Percentiles rank a stretch among this genome's conserved stretches.
phyloP scores from a whole-genome alignment of 306 rosid genomes.

The Adenanthera pavonina region DNA sequence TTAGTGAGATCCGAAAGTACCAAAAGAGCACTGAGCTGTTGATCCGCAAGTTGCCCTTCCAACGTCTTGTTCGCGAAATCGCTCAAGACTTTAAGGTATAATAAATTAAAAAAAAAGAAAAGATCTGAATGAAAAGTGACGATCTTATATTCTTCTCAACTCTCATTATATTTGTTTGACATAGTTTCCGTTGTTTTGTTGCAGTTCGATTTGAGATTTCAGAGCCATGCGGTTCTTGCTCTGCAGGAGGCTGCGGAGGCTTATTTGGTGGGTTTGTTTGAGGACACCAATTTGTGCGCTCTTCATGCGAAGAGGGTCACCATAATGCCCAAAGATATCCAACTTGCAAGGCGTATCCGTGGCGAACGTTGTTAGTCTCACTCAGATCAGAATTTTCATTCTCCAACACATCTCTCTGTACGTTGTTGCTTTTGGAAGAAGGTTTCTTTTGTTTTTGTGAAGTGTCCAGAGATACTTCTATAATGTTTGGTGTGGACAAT shows the following conservation, averaged over 20 bases:
- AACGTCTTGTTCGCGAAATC: not conserved
- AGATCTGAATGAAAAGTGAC: not conserved
- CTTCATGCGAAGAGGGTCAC: not conserved
- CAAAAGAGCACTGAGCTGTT: not conserved
- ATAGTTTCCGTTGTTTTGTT: not conserved
- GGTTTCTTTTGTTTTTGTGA: not conserved
- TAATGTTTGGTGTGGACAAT: not conserved
- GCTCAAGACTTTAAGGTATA: not conserved
- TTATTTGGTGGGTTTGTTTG: not conserved
- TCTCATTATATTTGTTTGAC: not conserved
- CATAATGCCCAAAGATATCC: not conserved
- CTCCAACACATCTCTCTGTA: not conserved
- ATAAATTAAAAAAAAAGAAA: not conserved
- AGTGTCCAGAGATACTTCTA: not conserved
- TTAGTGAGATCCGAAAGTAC: not conserved
- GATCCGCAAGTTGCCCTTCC: not conserved
- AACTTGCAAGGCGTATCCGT: conserved; percentile 7
- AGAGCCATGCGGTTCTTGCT: not conserved
- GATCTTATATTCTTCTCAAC: not conserved
- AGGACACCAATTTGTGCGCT: not conserved
- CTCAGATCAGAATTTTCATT: not conserved
- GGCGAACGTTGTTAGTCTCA: not conserved
- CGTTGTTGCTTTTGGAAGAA: not conserved
- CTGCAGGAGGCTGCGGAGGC: not conserved
- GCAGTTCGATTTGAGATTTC: not conserved